These are phyloP conservation scores for Verticillium isaacii DNA, from an alignment of 2,329 filamentous ascomycete genomes.

Conservation along the genomic window DNA sequence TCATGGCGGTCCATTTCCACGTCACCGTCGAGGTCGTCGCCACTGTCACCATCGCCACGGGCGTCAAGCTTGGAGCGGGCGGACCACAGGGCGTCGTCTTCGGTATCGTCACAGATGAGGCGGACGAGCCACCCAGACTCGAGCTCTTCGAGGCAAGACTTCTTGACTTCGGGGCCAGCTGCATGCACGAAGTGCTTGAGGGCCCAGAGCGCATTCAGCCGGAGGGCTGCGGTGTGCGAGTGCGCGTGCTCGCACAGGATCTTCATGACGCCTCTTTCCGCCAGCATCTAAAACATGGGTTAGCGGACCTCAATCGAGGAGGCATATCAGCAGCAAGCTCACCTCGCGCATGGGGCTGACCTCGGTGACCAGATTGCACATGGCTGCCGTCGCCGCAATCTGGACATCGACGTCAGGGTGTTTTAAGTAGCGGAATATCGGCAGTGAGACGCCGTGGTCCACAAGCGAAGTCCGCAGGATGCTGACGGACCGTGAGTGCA, in stretches of 20 bases:
- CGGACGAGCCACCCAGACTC: constrained; percentile 76
- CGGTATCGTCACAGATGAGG: constrained; percentile 63
- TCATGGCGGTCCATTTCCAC: constrained; percentile 50
- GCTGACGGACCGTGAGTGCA: constrained; percentile 79
- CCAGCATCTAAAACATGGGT: constrained; percentile 53
- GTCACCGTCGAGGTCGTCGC: constrained; percentile 51
- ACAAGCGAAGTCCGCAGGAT: constrained; percentile 82
- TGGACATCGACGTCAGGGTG: constrained; percentile 75
- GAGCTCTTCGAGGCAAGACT: constrained; percentile 71
- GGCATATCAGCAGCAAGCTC: constrained; percentile 26
- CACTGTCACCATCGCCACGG: constrained; percentile 14
- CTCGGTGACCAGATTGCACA: constrained; percentile 82
- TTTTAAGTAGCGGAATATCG: constrained; percentile 69
- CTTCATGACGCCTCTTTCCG: constrained; percentile 68
- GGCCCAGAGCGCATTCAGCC: constrained; percentile 86
- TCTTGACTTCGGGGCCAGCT: constrained; percentile 67
- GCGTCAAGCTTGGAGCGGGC: constrained; percentile 26
- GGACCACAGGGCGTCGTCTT: constrained; percentile 44
- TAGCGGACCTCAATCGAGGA: constrained; percentile 9
- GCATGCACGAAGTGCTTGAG: constrained; percentile 83
- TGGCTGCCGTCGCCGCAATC: constrained; percentile 76
- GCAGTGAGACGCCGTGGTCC: constrained; percentile 75
- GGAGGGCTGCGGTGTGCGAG: constrained; percentile 71
- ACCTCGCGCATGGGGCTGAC: constrained; percentile 90
- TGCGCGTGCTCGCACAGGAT: constrained; percentile 80